Evolutionary conservation across 495 filamentous ascomycete genomes (phyloP), one percentile per base, ranked within the genome.

Genomic region (Trypethelium eluteriae): DNA sequence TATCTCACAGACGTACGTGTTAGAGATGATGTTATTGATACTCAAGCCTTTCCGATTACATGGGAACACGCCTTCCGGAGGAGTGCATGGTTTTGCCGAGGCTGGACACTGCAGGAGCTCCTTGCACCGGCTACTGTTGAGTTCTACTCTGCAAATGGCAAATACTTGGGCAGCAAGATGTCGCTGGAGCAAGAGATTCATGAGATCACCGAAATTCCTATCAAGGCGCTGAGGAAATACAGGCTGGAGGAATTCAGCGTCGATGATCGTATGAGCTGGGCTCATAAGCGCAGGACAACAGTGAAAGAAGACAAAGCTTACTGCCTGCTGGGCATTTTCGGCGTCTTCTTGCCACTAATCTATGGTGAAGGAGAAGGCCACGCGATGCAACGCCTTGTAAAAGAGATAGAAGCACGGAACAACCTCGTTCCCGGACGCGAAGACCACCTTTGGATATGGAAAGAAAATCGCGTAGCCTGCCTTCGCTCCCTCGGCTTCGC

Each of bases 221-320:
- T 38, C 7, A 10, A 3, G 3, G 66, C 61, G 12, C 62, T 70
- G 0, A 62, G 2, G 3, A 46, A n/a, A 14, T 9, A 18, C 2
- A 39, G 34, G 47, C 10, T 68, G 18, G 46, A 62, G 36, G 4
- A 35, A 2, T 68, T 68, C 46, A n/a, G 11, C 38, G 2, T 39
- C 2, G 0, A 32, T 2, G 47, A 64, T 16, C 3, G 62, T 38
- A 10, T 68, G 0, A 50, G 25, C 11, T 71, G 69, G 69, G 67
- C 67, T 10, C 0, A 34, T 4, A 39, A 25, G 2, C 38, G 66
- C 1, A 18, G 62, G 2, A 69, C 67, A 14, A 69, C 47, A 9
- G 36, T 32, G 0, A 38, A 12, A 6, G 69, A 71, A 64, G 69
- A 71, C 38, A 64, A 64, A 7, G 67, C 67, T n/a, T 71, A 71